These are phyloP conservation scores for Myrica gale DNA, from an alignment of 306 rosid species.

Conservation along the genomic window DNA sequence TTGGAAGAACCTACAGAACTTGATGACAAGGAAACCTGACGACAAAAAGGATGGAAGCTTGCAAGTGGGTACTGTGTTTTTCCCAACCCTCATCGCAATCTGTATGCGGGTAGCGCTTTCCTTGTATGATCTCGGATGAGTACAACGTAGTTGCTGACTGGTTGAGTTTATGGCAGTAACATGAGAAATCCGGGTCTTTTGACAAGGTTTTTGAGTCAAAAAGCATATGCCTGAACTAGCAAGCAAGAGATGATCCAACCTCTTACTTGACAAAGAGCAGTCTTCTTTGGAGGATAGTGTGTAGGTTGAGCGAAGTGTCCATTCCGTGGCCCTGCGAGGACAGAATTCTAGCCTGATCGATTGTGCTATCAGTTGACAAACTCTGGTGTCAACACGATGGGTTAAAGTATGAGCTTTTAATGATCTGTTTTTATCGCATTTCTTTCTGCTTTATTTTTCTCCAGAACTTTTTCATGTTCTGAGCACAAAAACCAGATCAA, in stretches of 20 bases:
- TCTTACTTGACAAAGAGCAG: neutral
- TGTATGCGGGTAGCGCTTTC: neutral
- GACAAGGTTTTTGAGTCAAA: too few relatives aligned
- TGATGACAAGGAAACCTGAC: slow-evolving; percentile 36
- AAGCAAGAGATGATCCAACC: neutral
- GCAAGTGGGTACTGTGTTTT: neutral
- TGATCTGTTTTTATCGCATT: too few relatives aligned
- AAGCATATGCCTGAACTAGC: neutral
- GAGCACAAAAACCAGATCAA: too few relatives aligned
- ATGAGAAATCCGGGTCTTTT: neutral
- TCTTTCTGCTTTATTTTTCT: too few relatives aligned
- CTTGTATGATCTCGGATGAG: neutral
- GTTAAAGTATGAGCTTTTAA: too few relatives aligned
- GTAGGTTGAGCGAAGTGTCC: too few relatives aligned
- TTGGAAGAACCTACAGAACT: slow-evolving; percentile 39
- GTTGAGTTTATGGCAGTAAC: neutral
- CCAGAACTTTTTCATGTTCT: too few relatives aligned
- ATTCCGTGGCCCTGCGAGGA: too few relatives aligned
- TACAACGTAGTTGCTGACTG: neutral
- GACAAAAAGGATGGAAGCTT: slow-evolving; percentile 27
- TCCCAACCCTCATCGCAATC: neutral
- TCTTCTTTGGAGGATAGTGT: neutral
- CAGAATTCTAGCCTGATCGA: too few relatives aligned
- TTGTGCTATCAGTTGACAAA: too few relatives aligned
- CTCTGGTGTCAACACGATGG: too few relatives aligned